Evolutionary conservation across 116 monocot genomes (phyloP).

Genomic region (Papilionanthe hybrid): DNA sequence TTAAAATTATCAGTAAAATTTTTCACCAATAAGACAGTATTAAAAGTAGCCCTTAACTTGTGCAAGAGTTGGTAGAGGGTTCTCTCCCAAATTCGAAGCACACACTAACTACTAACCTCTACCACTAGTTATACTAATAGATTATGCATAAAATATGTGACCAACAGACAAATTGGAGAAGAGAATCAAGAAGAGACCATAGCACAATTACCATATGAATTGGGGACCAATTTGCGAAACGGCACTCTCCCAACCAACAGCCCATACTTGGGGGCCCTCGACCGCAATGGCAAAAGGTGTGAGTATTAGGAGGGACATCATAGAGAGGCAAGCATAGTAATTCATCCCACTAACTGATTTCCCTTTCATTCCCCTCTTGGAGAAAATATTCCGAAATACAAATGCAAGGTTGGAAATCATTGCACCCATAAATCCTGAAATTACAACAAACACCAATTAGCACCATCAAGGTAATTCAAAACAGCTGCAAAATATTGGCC

Average conservation of each 20-base stretch:
- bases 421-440: conserved; percentile 30
- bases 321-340: conserved; percentile 28
- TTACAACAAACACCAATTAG: conserved; percentile 9
- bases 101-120: too few relatives aligned
- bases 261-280: conserved; percentile 26
- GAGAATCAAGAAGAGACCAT: background rate
- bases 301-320: conserved; percentile 22
- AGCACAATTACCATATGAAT: conserved; percentile 18
- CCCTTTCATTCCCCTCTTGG: conserved; percentile 30
- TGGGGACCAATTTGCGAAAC: conserved; percentile 22
- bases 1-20: background rate
- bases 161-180: background rate
- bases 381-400: conserved; percentile 30
- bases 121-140: background rate
- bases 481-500: background rate
- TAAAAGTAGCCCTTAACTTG: background rate
- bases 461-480: background rate
- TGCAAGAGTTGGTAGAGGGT: too few relatives aligned
- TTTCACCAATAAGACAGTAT: background rate
- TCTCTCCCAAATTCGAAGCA: too few relatives aligned
- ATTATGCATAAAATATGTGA: background rate
- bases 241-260: conserved; percentile 26
- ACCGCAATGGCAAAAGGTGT: conserved; percentile 27
- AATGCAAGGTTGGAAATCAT: conserved; percentile 33
- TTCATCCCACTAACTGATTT: conserved; percentile 31